These are phyloP conservation scores for Saccharomycopsis synnaedendra DNA, from an alignment of 805 yeast species.

Conservation along the genomic window DNA sequence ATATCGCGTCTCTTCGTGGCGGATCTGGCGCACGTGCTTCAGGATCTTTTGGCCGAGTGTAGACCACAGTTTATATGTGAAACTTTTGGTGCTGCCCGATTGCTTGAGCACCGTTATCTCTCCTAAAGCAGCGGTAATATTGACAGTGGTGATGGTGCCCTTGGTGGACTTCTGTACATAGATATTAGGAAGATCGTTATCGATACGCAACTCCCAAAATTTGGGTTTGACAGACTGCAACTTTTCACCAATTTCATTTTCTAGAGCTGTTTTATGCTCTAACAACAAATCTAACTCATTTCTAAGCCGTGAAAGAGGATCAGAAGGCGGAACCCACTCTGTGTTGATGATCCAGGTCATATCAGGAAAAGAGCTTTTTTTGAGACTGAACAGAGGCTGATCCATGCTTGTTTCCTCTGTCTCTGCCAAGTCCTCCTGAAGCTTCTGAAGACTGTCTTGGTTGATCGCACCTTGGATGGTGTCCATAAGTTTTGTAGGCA, in stretches of 20 bases:
- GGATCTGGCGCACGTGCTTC: constrained; percentile 34
- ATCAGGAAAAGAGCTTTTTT: constrained; percentile 14
- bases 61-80: constrained; percentile 40
- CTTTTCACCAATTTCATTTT: constrained; percentile 6
- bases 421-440: constrained; percentile 17
- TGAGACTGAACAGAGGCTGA: neutral
- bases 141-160: constrained; percentile 7
- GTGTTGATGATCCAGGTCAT: constrained; percentile 26
- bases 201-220: constrained; percentile 13
- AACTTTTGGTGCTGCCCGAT: constrained; percentile 25
- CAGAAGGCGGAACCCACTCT: constrained; percentile 20
- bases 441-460: constrained; percentile 23
- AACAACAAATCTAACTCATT: constrained; percentile 21
- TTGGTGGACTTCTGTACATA: constrained; percentile 12
- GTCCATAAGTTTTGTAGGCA: constrained; percentile 31
- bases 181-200: constrained; percentile 14
- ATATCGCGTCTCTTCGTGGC: constrained; percentile 41
- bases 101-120: constrained; percentile 16
- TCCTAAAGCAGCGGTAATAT: constrained; percentile 16
- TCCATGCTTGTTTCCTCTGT: constrained; percentile 8
- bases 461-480: constrained; percentile 33
- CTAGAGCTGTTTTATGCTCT: constrained; percentile 19
- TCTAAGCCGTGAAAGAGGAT: constrained; percentile 25
- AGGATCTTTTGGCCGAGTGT: constrained; percentile 39
- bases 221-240: constrained; percentile 4